Evolutionary conservation across 805 yeast species (phyloP), one percentile per base, ranked within the genome.

Genomic region (Saturnispora saitoi): DNA sequence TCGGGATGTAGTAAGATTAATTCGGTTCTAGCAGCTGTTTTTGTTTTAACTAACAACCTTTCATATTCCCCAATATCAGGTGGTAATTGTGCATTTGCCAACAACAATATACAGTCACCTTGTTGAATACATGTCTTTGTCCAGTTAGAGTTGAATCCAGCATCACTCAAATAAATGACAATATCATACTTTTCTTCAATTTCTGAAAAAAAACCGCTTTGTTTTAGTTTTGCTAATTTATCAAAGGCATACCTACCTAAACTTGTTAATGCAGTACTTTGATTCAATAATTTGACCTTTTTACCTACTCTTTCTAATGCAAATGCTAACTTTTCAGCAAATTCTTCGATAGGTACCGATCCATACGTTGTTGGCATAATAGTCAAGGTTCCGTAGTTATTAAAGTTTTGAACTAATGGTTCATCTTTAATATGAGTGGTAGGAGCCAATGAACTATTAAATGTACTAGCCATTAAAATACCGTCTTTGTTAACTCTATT

Each of bases 241-340:
- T 88, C 95, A 70, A 93, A 93, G 0, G 98, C 97, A 65, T 90
- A 87, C 47, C 87, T 76, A 1, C 99, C 99, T 52, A 91, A 68
- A 61, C 86, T 90, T 4, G 77, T 75, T 49, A 91, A 69, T 0
- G 90, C 80, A 0, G 90, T 76, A 0, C 95, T 81, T 60, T 89
- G 95, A 56, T 89, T 87, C n/a, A 91, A 69, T 1, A 87, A 78
- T 47, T 85, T 80, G 3, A 87, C 93, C 2, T 81, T 71, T 32
- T 84, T 73, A 2, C 89, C 90, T 41, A 86, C 83, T 32, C 74
- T 75, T 56, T 79, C 76, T 54, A 90, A 77, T 0, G 96, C 86
- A n/a, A 70, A 68, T 0, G 82, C 78, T 43, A 91, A 70, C 48
- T 75, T 78, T 31, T 77, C 76, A 0, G 95, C 96, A 72, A 91